Evolutionary conservation across 2,329 filamentous ascomycete genomes (phyloP).

Genomic region (Diplodia intermedia): DNA sequence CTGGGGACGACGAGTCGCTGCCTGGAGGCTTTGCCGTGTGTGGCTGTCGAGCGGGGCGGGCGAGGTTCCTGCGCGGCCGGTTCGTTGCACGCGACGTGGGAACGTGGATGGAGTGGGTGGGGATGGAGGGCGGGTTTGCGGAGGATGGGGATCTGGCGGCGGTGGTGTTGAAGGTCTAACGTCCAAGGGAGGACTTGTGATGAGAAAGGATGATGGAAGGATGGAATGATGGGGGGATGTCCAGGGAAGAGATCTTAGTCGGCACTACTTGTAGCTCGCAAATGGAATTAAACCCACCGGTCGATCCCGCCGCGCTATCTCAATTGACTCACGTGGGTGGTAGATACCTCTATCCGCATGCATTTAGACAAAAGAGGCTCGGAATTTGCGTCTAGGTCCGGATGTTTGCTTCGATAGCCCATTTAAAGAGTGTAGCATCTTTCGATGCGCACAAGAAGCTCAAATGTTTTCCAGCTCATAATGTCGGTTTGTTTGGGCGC

Average conservation of each 20-base stretch:
- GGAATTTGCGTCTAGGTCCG: too few relatives aligned
- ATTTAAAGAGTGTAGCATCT: too few relatives aligned
- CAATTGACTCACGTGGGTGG: too few relatives aligned
- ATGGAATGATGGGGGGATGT: not conserved
- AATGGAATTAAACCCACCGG: not conserved
- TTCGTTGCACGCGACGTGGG: constrained; percentile 42
- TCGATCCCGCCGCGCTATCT: too few relatives aligned
- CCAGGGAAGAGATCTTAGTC: too few relatives aligned
- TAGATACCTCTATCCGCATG: too few relatives aligned
- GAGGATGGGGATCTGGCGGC: not conserved
- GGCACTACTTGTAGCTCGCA: not conserved
- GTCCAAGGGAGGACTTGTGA: too few relatives aligned
- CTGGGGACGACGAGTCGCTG: constrained; percentile 14
- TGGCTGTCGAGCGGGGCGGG: constrained; percentile 44
- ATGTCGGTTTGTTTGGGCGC: too few relatives aligned
- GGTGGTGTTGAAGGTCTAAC: not conserved
- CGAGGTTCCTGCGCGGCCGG: constrained; percentile 34
- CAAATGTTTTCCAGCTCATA: too few relatives aligned
- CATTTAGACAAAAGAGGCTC: too few relatives aligned
- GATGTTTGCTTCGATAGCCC: too few relatives aligned
- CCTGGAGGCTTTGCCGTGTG: constrained; percentile 39
- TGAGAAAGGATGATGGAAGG: not conserved
- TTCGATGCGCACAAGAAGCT: too few relatives aligned
- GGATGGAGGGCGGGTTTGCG: not conserved
- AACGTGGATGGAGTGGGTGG: constrained; percentile 43